phyloP scores from a whole-genome alignment of 257 asterid species.

The Solanum sejunctum region DNA sequence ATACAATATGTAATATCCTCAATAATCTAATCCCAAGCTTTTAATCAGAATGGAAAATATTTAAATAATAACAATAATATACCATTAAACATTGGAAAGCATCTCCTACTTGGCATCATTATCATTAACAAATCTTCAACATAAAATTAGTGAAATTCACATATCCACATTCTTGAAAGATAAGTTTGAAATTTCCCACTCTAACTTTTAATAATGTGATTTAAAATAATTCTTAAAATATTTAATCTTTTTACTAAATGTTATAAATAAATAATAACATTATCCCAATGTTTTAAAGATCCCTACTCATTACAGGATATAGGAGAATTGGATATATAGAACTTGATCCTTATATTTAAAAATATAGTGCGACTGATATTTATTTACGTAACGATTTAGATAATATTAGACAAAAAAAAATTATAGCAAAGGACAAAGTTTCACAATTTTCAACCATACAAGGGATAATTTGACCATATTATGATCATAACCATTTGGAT shows the following conservation, averaged over 20 bases:
- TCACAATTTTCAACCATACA: neutral
- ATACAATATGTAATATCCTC: neutral
- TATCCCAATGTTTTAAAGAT: too few relatives aligned
- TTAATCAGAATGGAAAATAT: fast-evolving
- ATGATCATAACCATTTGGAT: neutral
- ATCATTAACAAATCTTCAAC: neutral
- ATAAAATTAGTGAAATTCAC: neutral
- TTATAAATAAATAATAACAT: neutral
- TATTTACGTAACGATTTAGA: neutral
- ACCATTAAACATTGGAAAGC: neutral
- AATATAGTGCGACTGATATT: too few relatives aligned
- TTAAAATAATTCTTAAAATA: neutral
- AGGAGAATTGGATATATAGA: too few relatives aligned
- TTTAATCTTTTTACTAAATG: neutral
- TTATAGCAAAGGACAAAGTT: neutral
- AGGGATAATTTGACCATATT: neutral
- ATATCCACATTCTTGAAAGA: neutral
- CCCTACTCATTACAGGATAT: too few relatives aligned
- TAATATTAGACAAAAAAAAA: neutral
- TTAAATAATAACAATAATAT: too few relatives aligned
- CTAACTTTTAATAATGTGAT: neutral
- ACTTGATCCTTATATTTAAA: too few relatives aligned
- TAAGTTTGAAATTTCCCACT: neutral
- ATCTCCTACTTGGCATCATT: neutral
- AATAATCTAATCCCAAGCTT: neutral